A percentile compares a stretch with the other conserved stretches of the same genome.
Evolutionary conservation across 495 filamentous ascomycete species (phyloP).

Genomic region (Geoglossum glabrum): DNA sequence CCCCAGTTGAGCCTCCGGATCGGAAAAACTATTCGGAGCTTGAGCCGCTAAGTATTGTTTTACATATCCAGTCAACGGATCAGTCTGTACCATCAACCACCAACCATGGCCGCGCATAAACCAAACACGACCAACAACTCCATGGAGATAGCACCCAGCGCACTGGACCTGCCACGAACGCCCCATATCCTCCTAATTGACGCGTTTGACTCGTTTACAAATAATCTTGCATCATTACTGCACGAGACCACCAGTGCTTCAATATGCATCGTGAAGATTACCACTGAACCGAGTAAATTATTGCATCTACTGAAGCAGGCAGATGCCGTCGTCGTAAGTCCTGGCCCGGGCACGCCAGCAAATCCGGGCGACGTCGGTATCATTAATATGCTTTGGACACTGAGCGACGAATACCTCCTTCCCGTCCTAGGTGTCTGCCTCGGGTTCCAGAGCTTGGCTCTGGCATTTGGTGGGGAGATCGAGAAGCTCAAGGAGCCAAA

Average conservation of each 20-base stretch:
- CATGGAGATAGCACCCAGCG: not conserved
- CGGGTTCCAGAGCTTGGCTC: conserved; percentile 69
- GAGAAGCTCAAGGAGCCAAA: conserved; percentile 15
- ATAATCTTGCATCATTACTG: conserved; percentile 74
- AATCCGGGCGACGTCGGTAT: conserved; percentile 57
- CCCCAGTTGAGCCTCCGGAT: not conserved
- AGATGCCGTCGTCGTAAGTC: conserved; percentile 61
- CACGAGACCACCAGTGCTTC: conserved; percentile 39
- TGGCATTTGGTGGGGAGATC: conserved; percentile 44
- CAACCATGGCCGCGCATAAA: not conserved
- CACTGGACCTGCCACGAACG: not conserved
- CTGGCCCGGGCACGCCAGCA: conserved; percentile 41
- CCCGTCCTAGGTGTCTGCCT: conserved; percentile 82
- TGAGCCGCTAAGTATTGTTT: not conserved
- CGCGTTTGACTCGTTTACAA: conserved; percentile 87
- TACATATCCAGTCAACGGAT: not conserved
- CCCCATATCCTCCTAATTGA: conserved; percentile 56
- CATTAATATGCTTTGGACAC: conserved; percentile 55
- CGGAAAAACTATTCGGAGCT: not conserved
- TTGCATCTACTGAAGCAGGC: conserved; percentile 36
- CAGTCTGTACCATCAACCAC: not conserved
- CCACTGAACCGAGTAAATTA: conserved; percentile 25
- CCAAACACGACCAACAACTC: not conserved
- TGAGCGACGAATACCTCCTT: conserved; percentile 33
- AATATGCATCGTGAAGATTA: conserved; percentile 55